phyloP scores from a whole-genome alignment of 2,329 filamentous ascomycete species.

The Neonectria magnoliae region DNA sequence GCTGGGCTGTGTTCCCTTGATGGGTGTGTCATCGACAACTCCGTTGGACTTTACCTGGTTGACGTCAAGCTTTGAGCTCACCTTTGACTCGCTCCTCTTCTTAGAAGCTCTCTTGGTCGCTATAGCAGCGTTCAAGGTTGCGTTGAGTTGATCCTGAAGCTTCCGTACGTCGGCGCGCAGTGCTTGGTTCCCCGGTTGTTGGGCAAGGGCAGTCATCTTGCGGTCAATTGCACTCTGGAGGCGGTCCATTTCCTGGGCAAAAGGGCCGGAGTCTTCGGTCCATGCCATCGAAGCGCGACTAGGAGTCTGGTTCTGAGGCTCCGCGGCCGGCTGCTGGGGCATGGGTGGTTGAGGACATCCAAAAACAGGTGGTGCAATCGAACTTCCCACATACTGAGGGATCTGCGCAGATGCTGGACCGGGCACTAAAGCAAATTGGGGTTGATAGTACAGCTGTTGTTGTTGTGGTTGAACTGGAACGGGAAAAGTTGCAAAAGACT shows the following conservation, averaged over 20 bases:
- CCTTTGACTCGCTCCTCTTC: not conserved
- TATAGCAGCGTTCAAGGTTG: constrained; percentile 42
- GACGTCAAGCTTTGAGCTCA: not conserved
- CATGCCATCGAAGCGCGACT: not conserved
- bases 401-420: constrained; percentile 19
- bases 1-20: too few species aligned
- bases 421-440: constrained; percentile 32
- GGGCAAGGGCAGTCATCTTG: constrained; percentile 39
- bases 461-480: constrained; percentile 27
- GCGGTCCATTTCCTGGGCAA: constrained; percentile 36
- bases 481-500: constrained; percentile 23
- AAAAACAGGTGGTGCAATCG: constrained; percentile 8
- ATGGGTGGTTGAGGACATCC: constrained; percentile 9
- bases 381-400: constrained; percentile 22
- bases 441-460: constrained; percentile 36
- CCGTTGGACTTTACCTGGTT: not conserved
- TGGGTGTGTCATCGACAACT: not conserved
- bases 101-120: constrained; percentile 12
- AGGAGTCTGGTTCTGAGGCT: not conserved
- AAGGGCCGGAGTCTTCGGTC: constrained; percentile 17
- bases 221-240: constrained; percentile 44
- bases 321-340: not conserved
- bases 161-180: constrained; percentile 39
- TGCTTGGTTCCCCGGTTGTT: constrained; percentile 32
- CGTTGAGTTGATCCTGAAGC: constrained; percentile 46